These are phyloP conservation scores for Corynascus novoguineensis DNA, from an alignment of 495 filamentous ascomycete genomes.

Conservation along the genomic window DNA sequence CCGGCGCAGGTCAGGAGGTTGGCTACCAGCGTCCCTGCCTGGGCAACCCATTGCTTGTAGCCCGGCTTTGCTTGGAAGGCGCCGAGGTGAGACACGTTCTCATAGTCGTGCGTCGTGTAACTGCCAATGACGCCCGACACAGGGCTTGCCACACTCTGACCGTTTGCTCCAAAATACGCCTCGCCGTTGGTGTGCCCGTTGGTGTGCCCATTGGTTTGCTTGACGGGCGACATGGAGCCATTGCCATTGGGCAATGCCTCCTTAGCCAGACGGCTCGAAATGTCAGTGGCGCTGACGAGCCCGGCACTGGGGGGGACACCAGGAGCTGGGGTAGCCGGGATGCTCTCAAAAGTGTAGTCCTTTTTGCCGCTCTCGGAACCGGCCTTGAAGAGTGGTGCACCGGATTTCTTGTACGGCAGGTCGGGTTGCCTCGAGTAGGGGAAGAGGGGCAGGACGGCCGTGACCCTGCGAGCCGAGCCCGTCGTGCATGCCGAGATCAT, in stretches of 20 bases:
- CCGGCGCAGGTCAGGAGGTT: slow-evolving; percentile 93
- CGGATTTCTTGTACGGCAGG: slow-evolving; percentile 91
- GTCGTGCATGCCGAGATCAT: slow-evolving; percentile 97
- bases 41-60: slow-evolving; percentile 97
- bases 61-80: slow-evolving; percentile 79
- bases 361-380: slow-evolving; percentile 48
- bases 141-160: slow-evolving; percentile 29
- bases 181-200: too few relatives aligned
- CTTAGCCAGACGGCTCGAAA: slow-evolving; percentile 62
- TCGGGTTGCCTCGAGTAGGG: slow-evolving; percentile 94
- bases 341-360: slow-evolving; percentile 89
- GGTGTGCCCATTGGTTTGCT: too few relatives aligned
- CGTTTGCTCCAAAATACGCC: slow-evolving; percentile 22
- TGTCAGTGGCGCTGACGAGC: slow-evolving; percentile 58
- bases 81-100: slow-evolving; percentile 49
- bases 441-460: slow-evolving; percentile 90
- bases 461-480: slow-evolving; percentile 85
- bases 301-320: slow-evolving; percentile 57
- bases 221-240: slow-evolving; percentile 17
- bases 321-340: slow-evolving; percentile 76
- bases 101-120: slow-evolving; percentile 54
- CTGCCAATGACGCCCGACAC: slow-evolving; percentile 36
- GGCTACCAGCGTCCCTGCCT: slow-evolving; percentile 91
- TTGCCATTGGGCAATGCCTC: slow-evolving; percentile 20
- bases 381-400: slow-evolving; percentile 76